Base-by-base conservation (phyloP, 2,329 filamentous ascomycete genomes). In the Neopestalotiopsis sp. region DNA sequence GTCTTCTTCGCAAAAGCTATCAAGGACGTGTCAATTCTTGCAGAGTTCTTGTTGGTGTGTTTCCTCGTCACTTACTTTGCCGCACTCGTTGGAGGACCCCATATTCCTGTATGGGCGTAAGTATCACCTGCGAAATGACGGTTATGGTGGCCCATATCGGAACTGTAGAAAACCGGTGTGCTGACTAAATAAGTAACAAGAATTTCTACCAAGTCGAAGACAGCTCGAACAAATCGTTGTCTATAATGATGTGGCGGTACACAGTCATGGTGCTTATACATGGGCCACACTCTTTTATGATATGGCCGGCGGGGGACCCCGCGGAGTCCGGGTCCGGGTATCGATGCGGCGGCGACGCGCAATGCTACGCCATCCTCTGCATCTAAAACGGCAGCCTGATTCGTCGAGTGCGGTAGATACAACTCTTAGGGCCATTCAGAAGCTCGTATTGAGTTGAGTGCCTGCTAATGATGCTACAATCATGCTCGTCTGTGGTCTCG, bases 1-100 rank as follows among this genome's bases (percentile, higher is more conserved):
- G 74, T 90, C 88, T 79, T 90, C 78, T 66, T 81, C 80, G 61
- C 80, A 81, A 64, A 81, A 81, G 67, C 80, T 81, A 60, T 10
- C 4, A 17, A 40, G 12, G 1, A 4, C 38, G 67, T 2, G 10
- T 65, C 45, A 30, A 24, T 38, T 14, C 24, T 38, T 6, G 30
- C 14, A 32, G 40, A 62, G 3, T 52, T 17, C 7, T 10, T 24
- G 42, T 45, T n/a, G 24, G 10, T n/a, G 1, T 20, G 1, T 10
- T 13, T 28, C 17, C 45, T n/a, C 32, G 7, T 57, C 32, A 67
- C 75, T 73, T 72, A 82, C 81, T 82, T 82, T 69, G 80, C 81
- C 20, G 73, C 75, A 71, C 81, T 82, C 28, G 77, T 81, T 14
- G 80, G 78, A n/a, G 79, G 78, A 66, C 81, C 79, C 81, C 81